These are phyloP conservation scores for Microstegium vimineum DNA, from an alignment of 176 grass and related monocot species.

Conservation along the genomic window DNA sequence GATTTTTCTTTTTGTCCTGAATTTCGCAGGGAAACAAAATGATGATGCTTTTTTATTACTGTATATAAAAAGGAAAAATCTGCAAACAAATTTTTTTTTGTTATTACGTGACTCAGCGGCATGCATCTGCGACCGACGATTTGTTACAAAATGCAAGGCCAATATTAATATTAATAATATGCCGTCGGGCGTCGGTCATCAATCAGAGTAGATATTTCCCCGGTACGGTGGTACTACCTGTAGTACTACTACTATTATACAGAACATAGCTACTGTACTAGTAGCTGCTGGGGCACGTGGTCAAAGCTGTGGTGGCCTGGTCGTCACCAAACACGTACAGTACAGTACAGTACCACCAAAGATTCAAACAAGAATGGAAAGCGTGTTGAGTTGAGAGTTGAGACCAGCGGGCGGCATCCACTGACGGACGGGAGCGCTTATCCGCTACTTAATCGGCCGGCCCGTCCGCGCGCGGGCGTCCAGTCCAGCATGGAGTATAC, in stretches of 20 bases:
- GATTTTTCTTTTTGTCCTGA: neutral
- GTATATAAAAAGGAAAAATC: too few relatives aligned
- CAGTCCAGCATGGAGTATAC: neutral
- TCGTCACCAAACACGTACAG: too few relatives aligned
- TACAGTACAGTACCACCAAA: too few relatives aligned
- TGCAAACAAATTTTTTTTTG: too few relatives aligned
- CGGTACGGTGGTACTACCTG: too few relatives aligned
- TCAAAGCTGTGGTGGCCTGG: neutral
- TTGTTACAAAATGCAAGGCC: neutral
- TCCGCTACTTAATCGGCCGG: neutral
- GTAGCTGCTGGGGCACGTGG: neutral
- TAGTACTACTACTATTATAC: neutral
- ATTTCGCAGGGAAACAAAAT: neutral
- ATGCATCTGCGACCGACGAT: too few relatives aligned
- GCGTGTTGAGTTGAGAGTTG: too few relatives aligned
- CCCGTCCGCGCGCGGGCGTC: too few relatives aligned
- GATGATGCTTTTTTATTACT: neutral
- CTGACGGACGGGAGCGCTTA: neutral
- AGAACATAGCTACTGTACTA: neutral
- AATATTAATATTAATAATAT: too few relatives aligned
- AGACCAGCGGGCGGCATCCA: neutral
- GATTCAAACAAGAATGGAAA: constrained; percentile 15
- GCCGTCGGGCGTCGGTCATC: too few relatives aligned
- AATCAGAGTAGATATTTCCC: too few relatives aligned
- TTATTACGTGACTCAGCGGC: neutral